phyloP scores from a whole-genome alignment of 2,329 filamentous ascomycete genomes.

The Monosporascus sp. region DNA sequence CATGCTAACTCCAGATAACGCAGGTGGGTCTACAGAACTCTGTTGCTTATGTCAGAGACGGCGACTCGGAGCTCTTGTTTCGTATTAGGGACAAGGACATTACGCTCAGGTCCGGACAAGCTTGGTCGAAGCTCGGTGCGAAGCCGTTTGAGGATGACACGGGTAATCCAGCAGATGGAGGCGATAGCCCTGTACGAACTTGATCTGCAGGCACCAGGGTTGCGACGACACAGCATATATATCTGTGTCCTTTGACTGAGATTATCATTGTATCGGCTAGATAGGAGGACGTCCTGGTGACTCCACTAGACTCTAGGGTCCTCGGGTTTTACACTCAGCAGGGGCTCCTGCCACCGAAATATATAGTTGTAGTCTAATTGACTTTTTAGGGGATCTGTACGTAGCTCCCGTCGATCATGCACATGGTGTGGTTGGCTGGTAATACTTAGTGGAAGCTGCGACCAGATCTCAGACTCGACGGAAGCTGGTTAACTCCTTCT shows the following conservation, averaged over 20 bases:
- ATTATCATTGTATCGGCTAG: no score
- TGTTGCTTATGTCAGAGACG: conserved; percentile 38
- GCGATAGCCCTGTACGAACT: not conserved
- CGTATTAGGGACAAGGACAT: conserved; percentile 35
- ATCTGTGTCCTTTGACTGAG: no score
- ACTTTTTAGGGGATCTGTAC: no score
- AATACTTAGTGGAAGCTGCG: not conserved
- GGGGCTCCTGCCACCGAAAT: no score
- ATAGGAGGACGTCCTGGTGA: no score
- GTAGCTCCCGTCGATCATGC: not conserved
- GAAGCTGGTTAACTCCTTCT: not conserved
- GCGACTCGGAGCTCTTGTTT: conserved; percentile 38
- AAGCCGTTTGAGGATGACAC: conserved; percentile 38
- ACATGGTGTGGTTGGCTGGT: not conserved
- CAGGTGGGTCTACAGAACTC: conserved; percentile 35
- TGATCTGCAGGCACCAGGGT: not conserved
- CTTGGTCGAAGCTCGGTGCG: conserved; percentile 38
- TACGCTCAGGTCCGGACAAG: conserved; percentile 37
- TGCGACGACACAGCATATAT: no score
- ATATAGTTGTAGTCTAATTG: no score
- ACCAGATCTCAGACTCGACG: not conserved
- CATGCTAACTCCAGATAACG: not conserved
- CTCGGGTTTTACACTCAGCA: no score
- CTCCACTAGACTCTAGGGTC: no score
- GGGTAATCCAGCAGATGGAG: not conserved